Base-by-base conservation (phyloP, 1,284 basidiomycete genomes). In the Heimioporus punctisporus region DNA sequence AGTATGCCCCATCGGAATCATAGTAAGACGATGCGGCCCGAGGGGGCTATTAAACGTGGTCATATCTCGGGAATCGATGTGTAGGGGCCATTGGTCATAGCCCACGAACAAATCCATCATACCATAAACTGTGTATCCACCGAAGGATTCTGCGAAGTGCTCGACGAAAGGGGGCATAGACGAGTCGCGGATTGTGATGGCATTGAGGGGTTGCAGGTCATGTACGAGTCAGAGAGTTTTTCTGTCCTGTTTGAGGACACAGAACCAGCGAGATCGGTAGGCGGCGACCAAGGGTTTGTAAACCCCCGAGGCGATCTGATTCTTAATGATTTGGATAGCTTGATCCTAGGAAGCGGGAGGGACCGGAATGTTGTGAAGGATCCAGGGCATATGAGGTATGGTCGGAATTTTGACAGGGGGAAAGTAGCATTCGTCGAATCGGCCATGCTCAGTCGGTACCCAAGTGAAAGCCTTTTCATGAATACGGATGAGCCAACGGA, bases 251-350 rank as follows among this genome's bases (percentile, higher is more conserved):
- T 74, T 31, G 30, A 31, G n/a, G 0, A 80, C 69, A 50, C 71
- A 76, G 45, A 81, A 80, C 76, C 75, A 78, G 17, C 64, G 15
- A 0, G 70, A 74, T 0, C 64, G 55, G 51, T 80, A 79, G 0
- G 76, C 67, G 0, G 70, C 62, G 2, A 70, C 55, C 0, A 61
- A 66, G 0, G 60, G 66, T 52, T 76, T 65, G 41, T 72, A 73
- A 0, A 71, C 63, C 7, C 71, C 65, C 0, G 60, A 62, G 0
- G 42, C 48, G 1, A 75, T 70, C 45, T 52, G 61, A 3, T 62
- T 50, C 17, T 64, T 60, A 37, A 71, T 59, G 4, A 67, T 58
- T 2, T 60, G 27, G 1, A 63, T 56, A 0, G 66, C 60, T 8
- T 50, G 56, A 41, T 70, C 12, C 17, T 21, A 19, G 19, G 23